Evolutionary conservation across 495 filamentous ascomycete species (phyloP), one percentile per base, ranked within the genome.

Genomic region (Podospora anserina): DNA sequence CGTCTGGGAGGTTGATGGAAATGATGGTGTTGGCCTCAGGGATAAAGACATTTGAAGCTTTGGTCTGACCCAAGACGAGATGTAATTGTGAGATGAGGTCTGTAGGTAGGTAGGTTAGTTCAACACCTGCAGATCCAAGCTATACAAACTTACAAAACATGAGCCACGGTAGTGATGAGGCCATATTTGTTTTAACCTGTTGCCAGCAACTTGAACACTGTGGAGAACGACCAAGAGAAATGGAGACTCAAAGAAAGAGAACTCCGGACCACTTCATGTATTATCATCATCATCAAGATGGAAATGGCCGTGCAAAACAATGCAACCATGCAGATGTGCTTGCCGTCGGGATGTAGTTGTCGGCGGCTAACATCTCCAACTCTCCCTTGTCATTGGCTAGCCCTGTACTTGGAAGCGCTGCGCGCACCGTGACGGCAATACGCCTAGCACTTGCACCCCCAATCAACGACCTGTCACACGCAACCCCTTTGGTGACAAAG

Each of bases 1-100:
- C 54, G 3, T 70, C 66, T 4, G 72, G 67, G 13, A 78, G 27
- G 67, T 76, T 71, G 69, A 78, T 26, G 61, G 68, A 57, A 28
- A 75, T 68, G 19, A 66, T 63, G 55, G 69, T 76, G 64, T 71
- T 65, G 32, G 66, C 71, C 13, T 76, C 71, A 3, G 54, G 65
- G 55, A 75, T 64, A 61, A 67, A 72, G 60, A 76, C 55, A 1
- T 67, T 73, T 0, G 72, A 74, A 44, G 71, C 63, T 11, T 65
- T 65, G 16, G 19, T 60, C 55, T 70, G 64, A 0, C 69, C 65
- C 0, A 7, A 4, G 56, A 60, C 59, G n/a, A 59, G 61, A 58
- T 65, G 66, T 9, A 65, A 30, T 16, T 26, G 66, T 23, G 57
- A 34, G 5, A 63, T 34, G 28, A 69, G 39, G 53, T 20, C 69